Base-by-base conservation (phyloP, 1,284 basidiomycete species). In the Apiotrichum akiyoshidainum region DNA sequence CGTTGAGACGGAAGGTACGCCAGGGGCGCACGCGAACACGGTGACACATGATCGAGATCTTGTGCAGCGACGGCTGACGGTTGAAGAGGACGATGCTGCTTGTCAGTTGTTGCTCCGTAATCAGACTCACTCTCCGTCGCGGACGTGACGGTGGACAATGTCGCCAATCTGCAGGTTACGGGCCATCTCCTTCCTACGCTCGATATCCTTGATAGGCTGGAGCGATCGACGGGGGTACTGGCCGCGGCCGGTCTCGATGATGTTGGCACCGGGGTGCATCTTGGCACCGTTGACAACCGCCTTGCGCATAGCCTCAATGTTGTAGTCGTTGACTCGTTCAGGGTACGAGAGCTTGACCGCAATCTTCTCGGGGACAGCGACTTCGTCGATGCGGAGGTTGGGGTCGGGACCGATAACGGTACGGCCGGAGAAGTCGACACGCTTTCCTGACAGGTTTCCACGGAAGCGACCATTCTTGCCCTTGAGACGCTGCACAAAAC, bases 401-500 rank as follows among this genome's bases (percentile, higher is more conserved):
- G 96, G 96, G 76, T 99, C 96, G 0, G 96, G 96, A 2, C 92
- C 95, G 72, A 99, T 99, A 78, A 99, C 96, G 7, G 96, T 99
- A 70, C 96, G 88, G 17, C 88, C 96, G 1, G 94, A 98, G 74
- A 99, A 99, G 77, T 99, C 96, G 68, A 99, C 96, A 78, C 96
- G 92, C 78, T 99, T 99, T 63, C 96, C 96, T 0, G 94, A 98
- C 19, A 99, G 82, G 75, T 99, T 99, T 34, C 96, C 96, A 76
- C 96, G 86, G 81, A 99, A 99, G 58, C 96, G 92, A 70, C 96
- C 96, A 78, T 98, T 93, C 77, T 99, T 99, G 46, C 96, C 96
- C 80, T 99, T 99, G 59, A 99, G 82, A 19, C 96, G 89, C 74
- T 99, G 96, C 52, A 97, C 96, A 73, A 99, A 97, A 16, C 96